Percentiles rank a stretch among this genome's conserved stretches.
These are phyloP conservation scores for Glycyrrhiza uralensis DNA, from an alignment of 306 rosid species.

Conservation along the genomic window DNA sequence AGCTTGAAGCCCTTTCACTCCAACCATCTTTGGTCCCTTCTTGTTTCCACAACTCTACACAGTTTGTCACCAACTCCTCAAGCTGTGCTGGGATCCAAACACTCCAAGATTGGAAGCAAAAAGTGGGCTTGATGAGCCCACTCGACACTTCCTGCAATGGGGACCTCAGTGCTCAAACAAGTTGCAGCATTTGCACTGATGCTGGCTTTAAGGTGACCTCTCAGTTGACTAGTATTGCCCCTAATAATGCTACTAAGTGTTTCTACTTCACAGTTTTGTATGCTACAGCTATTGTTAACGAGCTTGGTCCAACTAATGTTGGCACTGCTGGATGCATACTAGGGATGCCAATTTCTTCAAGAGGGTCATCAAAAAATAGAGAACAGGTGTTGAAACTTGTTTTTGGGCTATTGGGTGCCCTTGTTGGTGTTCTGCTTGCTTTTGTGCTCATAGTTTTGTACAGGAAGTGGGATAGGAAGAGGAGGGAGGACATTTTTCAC, in stretches of 20 bases:
- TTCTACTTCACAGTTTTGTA: constrained; percentile 45
- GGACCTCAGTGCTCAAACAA: constrained; percentile 32
- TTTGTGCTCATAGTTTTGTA: constrained; percentile 28
- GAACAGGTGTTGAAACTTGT: constrained; percentile 32
- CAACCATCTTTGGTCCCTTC: constrained; percentile 28
- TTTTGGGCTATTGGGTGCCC: constrained; percentile 49
- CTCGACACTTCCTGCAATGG: constrained; percentile 52
- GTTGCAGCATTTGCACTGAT: constrained; percentile 44
- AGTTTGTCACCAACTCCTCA: constrained; percentile 44
- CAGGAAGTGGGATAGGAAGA: constrained; percentile 41
- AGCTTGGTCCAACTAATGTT: constrained; percentile 56
- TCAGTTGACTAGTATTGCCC: constrained; percentile 17
- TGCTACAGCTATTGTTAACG: constrained; percentile 59
- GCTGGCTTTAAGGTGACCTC: constrained; percentile 48
- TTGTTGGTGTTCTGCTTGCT: constrained; percentile 40
- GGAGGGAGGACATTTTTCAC: constrained; percentile 35
- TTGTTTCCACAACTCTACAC: constrained; percentile 49
- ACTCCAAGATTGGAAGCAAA: constrained; percentile 44
- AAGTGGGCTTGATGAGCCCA: constrained; percentile 26
- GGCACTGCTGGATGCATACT: constrained; percentile 55
- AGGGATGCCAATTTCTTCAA: constrained; percentile 43
- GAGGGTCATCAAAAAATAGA: constrained; percentile 11
- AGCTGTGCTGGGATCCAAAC: constrained; percentile 62
- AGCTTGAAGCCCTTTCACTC: constrained; percentile 38
- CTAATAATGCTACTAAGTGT: constrained; percentile 42